phyloP scores from a whole-genome alignment of 1,284 basidiomycete species.

The Malassezia restricta region DNA sequence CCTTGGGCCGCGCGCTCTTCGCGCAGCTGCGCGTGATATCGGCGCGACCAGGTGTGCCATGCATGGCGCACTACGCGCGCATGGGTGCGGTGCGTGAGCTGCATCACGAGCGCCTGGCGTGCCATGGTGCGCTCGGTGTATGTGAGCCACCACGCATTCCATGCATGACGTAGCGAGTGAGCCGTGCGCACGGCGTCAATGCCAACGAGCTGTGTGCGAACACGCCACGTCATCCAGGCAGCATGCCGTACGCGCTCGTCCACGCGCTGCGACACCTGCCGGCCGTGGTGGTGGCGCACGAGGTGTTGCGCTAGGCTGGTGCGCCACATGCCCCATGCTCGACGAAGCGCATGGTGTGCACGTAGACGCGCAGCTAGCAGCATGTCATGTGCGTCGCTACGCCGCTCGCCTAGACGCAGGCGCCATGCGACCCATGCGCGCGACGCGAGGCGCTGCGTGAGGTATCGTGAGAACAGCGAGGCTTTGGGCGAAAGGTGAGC shows the following conservation, averaged over 20 bases:
- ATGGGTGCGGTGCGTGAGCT: too few species aligned
- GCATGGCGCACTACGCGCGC: too few species aligned
- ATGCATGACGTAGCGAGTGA: background rate
- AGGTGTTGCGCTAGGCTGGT: too few species aligned
- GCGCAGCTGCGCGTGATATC: too few species aligned
- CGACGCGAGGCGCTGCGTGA: background rate
- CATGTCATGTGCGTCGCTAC: background rate
- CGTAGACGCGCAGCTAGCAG: background rate
- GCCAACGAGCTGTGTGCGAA: background rate
- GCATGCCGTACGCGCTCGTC: background rate
- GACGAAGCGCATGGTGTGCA: background rate
- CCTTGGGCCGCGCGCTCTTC: too few species aligned
- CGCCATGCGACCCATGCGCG: background rate
- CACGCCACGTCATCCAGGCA: background rate
- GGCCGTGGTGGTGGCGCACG: too few species aligned
- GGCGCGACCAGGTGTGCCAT: too few species aligned
- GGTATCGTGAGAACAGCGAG: background rate
- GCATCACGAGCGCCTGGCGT: background rate
- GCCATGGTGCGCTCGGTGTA: background rate
- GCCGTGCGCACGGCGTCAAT: background rate
- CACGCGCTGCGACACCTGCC: background rate
- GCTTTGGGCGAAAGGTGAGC: background rate
- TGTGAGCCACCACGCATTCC: slow-evolving; percentile 10
- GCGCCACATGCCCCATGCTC: too few species aligned
- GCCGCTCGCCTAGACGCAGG: background rate